These are phyloP conservation scores for Mycena latifolia DNA, from an alignment of 768 basidiomycete genomes.

Conservation along the genomic window DNA sequence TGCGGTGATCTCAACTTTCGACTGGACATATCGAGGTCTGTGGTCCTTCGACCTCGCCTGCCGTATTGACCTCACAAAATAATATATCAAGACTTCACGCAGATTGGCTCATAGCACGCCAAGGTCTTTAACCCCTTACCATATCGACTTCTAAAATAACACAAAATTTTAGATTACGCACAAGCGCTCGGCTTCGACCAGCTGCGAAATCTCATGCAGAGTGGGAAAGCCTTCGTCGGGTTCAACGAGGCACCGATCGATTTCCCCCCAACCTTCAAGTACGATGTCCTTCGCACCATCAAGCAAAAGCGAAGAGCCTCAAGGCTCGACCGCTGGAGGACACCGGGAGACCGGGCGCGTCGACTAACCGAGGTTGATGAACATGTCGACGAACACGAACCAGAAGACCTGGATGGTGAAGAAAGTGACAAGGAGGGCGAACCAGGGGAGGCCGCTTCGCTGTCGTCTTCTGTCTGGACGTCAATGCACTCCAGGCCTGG, in stretches of 20 bases:
- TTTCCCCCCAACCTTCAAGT: constrained; percentile 96
- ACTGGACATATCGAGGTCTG: constrained; percentile 75
- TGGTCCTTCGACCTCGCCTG: no score
- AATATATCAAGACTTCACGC: constrained; percentile 91
- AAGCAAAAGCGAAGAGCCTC: constrained; percentile 61
- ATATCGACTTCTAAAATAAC: constrained; percentile 17
- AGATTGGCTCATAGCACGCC: constrained; percentile 91
- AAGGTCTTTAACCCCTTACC: constrained; percentile 60
- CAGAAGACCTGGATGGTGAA: constrained; percentile 50
- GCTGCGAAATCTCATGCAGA: constrained; percentile 79
- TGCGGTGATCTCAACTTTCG: constrained; percentile 95
- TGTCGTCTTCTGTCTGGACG: constrained; percentile 66
- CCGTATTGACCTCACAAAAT: no score
- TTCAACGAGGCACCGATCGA: constrained; percentile 85
- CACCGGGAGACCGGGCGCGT: constrained; percentile 48
- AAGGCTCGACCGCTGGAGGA: constrained; percentile 51
- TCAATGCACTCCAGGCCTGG: constrained; percentile 54
- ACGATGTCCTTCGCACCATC: constrained; percentile 76
- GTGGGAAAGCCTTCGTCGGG: constrained; percentile 76
- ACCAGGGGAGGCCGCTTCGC: constrained; percentile 61
- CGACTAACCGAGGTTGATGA: constrained; percentile 56
- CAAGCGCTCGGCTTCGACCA: constrained; percentile 95
- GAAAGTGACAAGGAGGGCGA: constrained; percentile 58
- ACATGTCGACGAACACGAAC: constrained; percentile 46
- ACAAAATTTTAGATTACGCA: constrained; percentile 69